Evolutionary conservation across 1,284 basidiomycete species (phyloP), one percentile per base, ranked within the genome.

Genomic region (Malassezia globosa): DNA sequence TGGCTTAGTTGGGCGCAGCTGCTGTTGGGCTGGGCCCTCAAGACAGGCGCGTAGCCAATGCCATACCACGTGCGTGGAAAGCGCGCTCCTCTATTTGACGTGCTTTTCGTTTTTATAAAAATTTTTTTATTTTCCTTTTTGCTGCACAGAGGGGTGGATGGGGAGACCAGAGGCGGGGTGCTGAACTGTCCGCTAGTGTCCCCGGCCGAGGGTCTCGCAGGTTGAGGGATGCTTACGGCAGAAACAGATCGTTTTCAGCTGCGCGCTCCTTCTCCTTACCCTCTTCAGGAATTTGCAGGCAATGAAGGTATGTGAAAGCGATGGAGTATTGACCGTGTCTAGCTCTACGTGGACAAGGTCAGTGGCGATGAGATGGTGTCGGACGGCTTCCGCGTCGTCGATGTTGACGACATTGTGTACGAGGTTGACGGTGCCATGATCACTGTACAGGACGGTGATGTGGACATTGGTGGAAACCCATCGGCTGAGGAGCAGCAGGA

Each of bases 341-440:
- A 88, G 74, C 76, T 92, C 65, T 90, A 81, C 77, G 59, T 66
- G 47, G 76, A 77, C 67, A 71, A 85, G 58, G 37, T 96, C 53
- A 76, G 81, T 56, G 81, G 76, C 58, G 90, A 96, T 73, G 92
- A 99, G 79, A 85, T 99, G 80, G 42, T 41, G 55, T 64, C 64
- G 40, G 64, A 66, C 49, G 62, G 58, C 21, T 66, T 55, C 59
- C 31, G 38, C 27, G 47, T 59, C 69, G 89, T 88, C 77, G 51
- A 74, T 49, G 72, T 94, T 63, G 87, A 89, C 61, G 82, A 82
- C 71, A 79, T 89, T 63, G 86, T 84, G 57, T 90, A 78, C 73
- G 92, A 97, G 76, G 87, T 95, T 46, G 81, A 97, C 73, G 90
- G 87, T 72, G 56, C 76, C 54, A 73, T 80, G 75, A 81, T 94